A percentile compares a stretch with the other conserved stretches of the same genome.
Evolutionary conservation across 345 rosid genomes (phyloP).

Genomic region (Gossypium longicalyx): DNA sequence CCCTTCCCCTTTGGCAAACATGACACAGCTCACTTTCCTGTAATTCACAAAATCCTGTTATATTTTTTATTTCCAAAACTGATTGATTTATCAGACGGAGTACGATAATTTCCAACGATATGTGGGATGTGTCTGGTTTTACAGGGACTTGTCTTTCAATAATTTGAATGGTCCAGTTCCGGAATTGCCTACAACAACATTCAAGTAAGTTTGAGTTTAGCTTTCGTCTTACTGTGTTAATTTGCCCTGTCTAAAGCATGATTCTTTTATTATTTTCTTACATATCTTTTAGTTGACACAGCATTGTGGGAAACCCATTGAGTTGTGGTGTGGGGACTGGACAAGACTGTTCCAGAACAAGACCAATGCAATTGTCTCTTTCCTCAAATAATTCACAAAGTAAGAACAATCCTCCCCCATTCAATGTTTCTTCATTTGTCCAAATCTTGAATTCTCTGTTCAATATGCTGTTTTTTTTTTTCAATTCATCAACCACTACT

Average conservation of each 20-base stretch:
- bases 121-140: neutral
- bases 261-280: neutral
- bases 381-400: constrained; percentile 49
- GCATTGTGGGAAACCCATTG: constrained; percentile 76
- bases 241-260: neutral
- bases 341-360: constrained; percentile 58
- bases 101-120: neutral
- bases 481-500: too few species aligned
- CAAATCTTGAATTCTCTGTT: neutral
- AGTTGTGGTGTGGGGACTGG: constrained; percentile 58
- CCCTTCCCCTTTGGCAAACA: constrained; percentile 68
- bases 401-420: constrained; percentile 25
- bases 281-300: constrained; percentile 27
- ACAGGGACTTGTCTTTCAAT: constrained; percentile 59
- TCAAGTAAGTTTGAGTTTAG: neutral
- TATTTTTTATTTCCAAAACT: neutral
- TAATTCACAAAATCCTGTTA: constrained; percentile 31
- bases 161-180: neutral
- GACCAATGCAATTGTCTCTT: constrained; percentile 42
- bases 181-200: neutral
- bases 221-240: neutral
- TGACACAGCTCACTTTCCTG: constrained; percentile 81
- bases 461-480: too few species aligned
- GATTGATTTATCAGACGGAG: neutral
- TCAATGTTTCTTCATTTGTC: constrained; percentile 7